phyloP scores from a whole-genome alignment of 169 alveolate genomes.

The Cryptosporidium sp. region DNA sequence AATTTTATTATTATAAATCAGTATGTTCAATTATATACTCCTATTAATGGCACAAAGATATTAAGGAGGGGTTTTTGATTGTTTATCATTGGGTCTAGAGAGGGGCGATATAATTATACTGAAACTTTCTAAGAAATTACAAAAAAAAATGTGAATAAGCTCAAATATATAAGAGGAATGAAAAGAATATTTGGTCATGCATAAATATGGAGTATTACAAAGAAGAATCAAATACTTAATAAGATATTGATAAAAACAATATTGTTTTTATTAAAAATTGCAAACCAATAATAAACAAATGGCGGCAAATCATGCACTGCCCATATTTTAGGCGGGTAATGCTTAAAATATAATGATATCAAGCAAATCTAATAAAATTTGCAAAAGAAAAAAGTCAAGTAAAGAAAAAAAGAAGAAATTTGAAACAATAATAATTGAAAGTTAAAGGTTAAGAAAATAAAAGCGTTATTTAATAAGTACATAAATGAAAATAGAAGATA shows the following conservation, averaged over 20 bases:
- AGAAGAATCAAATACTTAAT: neutral
- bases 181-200: too few relatives aligned
- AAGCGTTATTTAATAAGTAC: neutral
- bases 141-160: too few relatives aligned
- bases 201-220: neutral
- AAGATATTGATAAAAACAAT: too few relatives aligned
- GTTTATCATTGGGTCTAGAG: neutral
- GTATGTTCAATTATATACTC: too few relatives aligned
- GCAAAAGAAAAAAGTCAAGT: neutral
- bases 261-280: too few relatives aligned
- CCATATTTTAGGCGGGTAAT: neutral
- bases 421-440: neutral
- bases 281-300: neutral
- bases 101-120: neutral
- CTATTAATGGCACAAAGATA: too few relatives aligned
- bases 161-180: too few relatives aligned
- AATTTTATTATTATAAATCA: too few relatives aligned
- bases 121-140: neutral
- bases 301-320: slow-evolving; percentile 2
- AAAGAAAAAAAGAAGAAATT: neutral
- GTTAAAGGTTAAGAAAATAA: neutral
- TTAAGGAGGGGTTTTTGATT: neutral
- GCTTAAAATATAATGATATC: neutral
- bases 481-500: slow-evolving; percentile 33
- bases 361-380: neutral